phyloP scores from a whole-genome alignment of 1,284 basidiomycete species.

The Ustilago esculenta region DNA sequence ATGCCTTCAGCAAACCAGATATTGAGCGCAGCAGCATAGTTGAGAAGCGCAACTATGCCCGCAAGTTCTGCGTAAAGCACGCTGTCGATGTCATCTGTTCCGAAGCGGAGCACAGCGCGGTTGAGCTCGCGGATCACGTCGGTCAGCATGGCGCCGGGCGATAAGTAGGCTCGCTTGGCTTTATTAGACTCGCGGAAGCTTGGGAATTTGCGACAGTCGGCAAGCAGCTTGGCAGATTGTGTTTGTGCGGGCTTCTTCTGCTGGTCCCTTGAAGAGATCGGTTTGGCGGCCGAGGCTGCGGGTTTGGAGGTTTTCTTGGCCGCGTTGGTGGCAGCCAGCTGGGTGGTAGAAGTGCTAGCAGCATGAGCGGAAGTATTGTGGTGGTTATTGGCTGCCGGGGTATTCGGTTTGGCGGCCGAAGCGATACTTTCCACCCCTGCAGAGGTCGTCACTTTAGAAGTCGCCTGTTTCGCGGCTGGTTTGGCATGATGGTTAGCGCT shows the following conservation, averaged over 20 bases:
- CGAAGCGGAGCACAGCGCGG: slow-evolving; percentile 8
- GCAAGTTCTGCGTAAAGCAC: slow-evolving; percentile 15
- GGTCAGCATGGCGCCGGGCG: neutral
- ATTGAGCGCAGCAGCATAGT: slow-evolving; percentile 26
- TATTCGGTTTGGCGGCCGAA: no score
- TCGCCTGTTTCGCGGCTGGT: no score
- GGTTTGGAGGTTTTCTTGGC: neutral
- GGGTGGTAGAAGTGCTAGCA: no score
- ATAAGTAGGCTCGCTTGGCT: slow-evolving; percentile 3
- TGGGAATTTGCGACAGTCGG: slow-evolving; percentile 11
- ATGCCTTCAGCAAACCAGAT: slow-evolving; percentile 1
- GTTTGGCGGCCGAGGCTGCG: neutral
- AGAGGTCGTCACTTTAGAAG: no score
- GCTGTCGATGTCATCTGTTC: neutral
- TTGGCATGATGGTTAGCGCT: no score
- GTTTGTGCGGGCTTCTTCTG: slow-evolving; percentile 12
- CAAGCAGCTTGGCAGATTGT: slow-evolving; percentile 1
- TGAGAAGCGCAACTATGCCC: slow-evolving; percentile 23
- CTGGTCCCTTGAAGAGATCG: neutral
- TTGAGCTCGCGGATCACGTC: slow-evolving; percentile 23
- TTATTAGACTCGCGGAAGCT: slow-evolving; percentile 12
- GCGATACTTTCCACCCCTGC: no score
- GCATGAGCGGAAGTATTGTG: no score
- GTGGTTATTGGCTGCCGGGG: no score
- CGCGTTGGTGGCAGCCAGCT: neutral